A percentile compares a stretch with the other conserved stretches of the same genome.
Conservation (phyloP, 805 yeast genomes). For the Tetrapisispora namnaoensis region DNA sequence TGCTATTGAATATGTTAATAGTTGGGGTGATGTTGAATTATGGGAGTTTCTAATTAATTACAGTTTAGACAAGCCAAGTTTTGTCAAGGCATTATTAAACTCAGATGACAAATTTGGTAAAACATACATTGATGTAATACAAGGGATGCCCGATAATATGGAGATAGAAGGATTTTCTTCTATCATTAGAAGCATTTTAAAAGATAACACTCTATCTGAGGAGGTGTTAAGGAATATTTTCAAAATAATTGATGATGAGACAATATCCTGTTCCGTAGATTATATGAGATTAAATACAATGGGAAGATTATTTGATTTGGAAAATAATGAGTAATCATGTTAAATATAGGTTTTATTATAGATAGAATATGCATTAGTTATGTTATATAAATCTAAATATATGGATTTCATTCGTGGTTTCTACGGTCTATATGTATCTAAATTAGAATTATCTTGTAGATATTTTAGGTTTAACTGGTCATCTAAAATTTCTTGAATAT, state of each 20-base stretch:
- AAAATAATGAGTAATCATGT: not conserved
- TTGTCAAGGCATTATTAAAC: constrained; percentile 64
- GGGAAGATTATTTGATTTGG: constrained; percentile 20
- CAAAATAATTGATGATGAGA: constrained; percentile 45
- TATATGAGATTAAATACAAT: constrained; percentile 25
- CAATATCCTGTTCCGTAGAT: constrained; percentile 29
- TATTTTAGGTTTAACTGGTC: not conserved
- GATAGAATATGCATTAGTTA: not conserved
- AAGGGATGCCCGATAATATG: constrained; percentile 50
- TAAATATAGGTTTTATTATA: not conserved
- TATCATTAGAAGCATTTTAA: constrained; percentile 51
- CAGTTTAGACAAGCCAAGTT: constrained; percentile 64
- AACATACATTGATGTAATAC: constrained; percentile 54
- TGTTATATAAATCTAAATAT: no score
- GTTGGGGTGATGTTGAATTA: constrained; percentile 59
- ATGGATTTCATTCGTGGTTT: not conserved
- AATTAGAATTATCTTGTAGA: not conserved
- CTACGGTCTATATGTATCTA: not conserved
- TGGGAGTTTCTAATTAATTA: constrained; percentile 70
- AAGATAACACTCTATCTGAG: constrained; percentile 48
- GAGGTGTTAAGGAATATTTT: constrained; percentile 47
- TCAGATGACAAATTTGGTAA: constrained; percentile 55
- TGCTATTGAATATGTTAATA: constrained; percentile 72
- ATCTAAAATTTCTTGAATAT: constrained; percentile 1
- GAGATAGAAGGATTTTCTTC: constrained; percentile 55